Evolutionary conservation across 1,284 basidiomycete species (phyloP).

Genomic region (Mycosarcoma mackinlayi): DNA sequence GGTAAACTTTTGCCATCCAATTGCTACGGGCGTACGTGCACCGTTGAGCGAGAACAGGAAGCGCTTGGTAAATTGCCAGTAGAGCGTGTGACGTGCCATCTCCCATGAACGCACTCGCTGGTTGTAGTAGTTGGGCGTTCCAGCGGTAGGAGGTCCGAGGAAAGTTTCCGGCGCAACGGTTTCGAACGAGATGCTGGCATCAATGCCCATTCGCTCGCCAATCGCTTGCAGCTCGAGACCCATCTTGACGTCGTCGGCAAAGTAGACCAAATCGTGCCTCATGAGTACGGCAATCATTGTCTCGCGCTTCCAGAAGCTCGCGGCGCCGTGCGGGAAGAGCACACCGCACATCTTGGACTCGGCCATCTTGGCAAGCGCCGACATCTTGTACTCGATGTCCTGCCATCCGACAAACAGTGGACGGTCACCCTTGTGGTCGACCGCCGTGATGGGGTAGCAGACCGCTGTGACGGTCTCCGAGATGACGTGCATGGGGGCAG

Average conservation of each 20-base stretch:
- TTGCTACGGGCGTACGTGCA: constrained; percentile 12
- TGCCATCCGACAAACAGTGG: constrained; percentile 45
- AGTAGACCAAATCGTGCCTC: constrained; percentile 37
- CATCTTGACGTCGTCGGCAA: constrained; percentile 47
- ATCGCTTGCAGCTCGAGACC: constrained; percentile 37
- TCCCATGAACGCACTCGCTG: constrained; percentile 41
- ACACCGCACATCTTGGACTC: constrained; percentile 36
- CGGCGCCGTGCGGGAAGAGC: constrained; percentile 39
- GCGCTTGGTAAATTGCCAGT: constrained; percentile 41
- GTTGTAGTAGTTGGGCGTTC: constrained; percentile 33
- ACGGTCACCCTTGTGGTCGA: constrained; percentile 39
- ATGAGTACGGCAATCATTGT: constrained; percentile 32
- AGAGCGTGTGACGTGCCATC: constrained; percentile 42
- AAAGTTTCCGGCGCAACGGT: constrained; percentile 38
- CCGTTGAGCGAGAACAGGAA: constrained; percentile 38
- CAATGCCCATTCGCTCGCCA: constrained; percentile 27
- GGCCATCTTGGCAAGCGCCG: constrained; percentile 38
- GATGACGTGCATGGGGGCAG: constrained; percentile 40
- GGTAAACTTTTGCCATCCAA: constrained; percentile 39
- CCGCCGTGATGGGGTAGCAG: constrained; percentile 42
- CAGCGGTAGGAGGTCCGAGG: constrained; percentile 22
- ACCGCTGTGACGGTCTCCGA: constrained; percentile 26
- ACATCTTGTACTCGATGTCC: constrained; percentile 48
- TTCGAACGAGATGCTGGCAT: constrained; percentile 31
- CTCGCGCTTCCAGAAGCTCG: constrained; percentile 31